Conservation (phyloP, 1,139 yeast species). For the Geotrichum histeridarum region DNA sequence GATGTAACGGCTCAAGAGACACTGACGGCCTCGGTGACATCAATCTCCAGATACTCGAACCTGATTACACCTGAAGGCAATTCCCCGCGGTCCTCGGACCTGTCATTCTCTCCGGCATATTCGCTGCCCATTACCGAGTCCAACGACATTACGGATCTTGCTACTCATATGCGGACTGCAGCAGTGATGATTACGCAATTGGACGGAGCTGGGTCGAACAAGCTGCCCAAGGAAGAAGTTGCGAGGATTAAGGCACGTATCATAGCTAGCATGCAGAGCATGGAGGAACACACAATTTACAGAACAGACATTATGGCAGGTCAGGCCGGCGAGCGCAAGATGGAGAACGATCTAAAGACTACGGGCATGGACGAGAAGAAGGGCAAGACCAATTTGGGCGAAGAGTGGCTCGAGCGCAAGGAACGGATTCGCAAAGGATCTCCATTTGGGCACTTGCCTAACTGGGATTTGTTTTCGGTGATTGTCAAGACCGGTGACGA, state of each 20-base stretch:
- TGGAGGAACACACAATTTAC: conserved; percentile 54
- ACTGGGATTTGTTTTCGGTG: conserved; percentile 93
- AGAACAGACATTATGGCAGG: conserved; percentile 34
- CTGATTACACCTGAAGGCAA: conserved; percentile 12
- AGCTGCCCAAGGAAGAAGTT: conserved; percentile 68
- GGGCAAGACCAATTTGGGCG: conserved; percentile 56
- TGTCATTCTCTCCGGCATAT: conserved; percentile 37
- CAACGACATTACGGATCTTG: conserved; percentile 47
- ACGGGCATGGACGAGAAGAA: conserved; percentile 45
- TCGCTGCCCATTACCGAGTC: conserved; percentile 23
- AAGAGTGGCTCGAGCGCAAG: conserved; percentile 84
- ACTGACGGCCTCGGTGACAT: conserved; percentile 26
- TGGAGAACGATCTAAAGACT: conserved; percentile 83
- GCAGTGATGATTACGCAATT: conserved; percentile 89
- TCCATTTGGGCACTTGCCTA: conserved; percentile 74
- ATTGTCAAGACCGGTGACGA: conserved; percentile 96
- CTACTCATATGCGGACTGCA: conserved; percentile 93
- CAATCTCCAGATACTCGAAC: conserved; percentile 15
- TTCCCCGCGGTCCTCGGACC: conserved; percentile 37
- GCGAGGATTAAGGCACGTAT: conserved; percentile 69
- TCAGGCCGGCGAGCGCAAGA: conserved; percentile 80
- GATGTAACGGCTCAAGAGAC: conserved; percentile 23
- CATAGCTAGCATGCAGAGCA: conserved; percentile 79
- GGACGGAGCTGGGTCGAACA: conserved; percentile 54
- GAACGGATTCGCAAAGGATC: conserved; percentile 73